Evolutionary conservation across 441 rosid species (phyloP), one percentile per base, ranked within the genome.

Genomic region (Corymbia calophylla): DNA sequence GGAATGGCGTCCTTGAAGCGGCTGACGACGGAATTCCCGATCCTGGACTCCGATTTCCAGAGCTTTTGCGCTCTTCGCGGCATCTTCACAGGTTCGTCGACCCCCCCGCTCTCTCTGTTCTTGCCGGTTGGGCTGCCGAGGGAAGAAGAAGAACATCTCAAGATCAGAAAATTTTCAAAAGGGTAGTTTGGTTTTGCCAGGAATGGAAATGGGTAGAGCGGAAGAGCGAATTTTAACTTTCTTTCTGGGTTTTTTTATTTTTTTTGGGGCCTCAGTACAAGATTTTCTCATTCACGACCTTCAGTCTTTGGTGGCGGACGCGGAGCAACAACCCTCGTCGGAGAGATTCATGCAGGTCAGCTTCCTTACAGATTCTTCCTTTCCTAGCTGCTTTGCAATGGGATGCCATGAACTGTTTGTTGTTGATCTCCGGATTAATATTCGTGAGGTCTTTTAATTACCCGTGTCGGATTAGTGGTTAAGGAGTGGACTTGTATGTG

Each of bases 231-330:
- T 77, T 23, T 44, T 44, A 15, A 44, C 44, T 88, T 25, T 35
- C 86, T 6, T 87, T 15, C 56, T 53, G 16, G 11, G 49, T 70
- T 21, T 2, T 35, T 19, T 32, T 21, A 3, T 29, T 12, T 29
- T 17, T 82, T 89, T 48, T 25, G 21, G 66, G 87, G 32, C 77
- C 84, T 87, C 92, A 95, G 97, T 92, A 49, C 95, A 96, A 89
- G 97, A 96, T 89, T 94, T 95, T 58, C 93, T 96, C 89, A 49
- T 94, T 80, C 96, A 92, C 73, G 96, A 96, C 93, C 90, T 95
- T 53, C 86, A 92, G 64, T 88, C 70, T 86, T 91, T 96, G 88
- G 91, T 89, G 88, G 95, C 95, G 47, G 92, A 91, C 53, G 94
- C 96, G 31, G 92, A 93, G 54, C 91, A 89, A 60, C 93, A 88